phyloP scores from a whole-genome alignment of 768 basidiomycete species.

The Chalciporus piperatus region DNA sequence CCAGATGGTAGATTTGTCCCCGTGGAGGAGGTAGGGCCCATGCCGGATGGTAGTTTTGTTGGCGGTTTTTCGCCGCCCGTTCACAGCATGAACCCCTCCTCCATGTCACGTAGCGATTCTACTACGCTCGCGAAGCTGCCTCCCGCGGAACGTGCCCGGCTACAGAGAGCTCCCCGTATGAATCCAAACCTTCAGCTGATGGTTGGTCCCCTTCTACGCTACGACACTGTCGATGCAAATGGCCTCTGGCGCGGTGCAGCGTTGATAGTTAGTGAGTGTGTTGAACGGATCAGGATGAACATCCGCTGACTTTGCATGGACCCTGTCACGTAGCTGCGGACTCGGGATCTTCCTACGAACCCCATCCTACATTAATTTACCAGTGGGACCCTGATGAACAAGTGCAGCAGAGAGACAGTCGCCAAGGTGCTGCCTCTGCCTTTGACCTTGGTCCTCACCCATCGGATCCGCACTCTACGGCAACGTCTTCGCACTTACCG shows the following conservation, averaged over 20 bases:
- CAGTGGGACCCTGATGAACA: conserved; percentile 66
- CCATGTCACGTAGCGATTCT: conserved; percentile 9
- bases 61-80: conserved; percentile 49
- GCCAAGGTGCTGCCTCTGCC: conserved; percentile 26
- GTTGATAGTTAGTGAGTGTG: conserved; percentile 77
- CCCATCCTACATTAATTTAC: conserved; percentile 65
- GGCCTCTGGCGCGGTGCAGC: conserved; percentile 87
- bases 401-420: conserved; percentile 9
- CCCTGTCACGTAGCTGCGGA: conserved; percentile 55
- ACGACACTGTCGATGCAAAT: conserved; percentile 79
- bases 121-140: conserved; percentile 46
- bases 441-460: conserved; percentile 71
- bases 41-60: conserved; percentile 55
- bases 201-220: conserved; percentile 88
- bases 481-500: conserved; percentile 29
- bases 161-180: conserved; percentile 62
- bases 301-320: not conserved
- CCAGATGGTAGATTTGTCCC: conserved; percentile 51
- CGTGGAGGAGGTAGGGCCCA: conserved; percentile 57
- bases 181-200: conserved; percentile 83
- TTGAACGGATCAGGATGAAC: not conserved
- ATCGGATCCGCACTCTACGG: conserved; percentile 63
- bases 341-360: conserved; percentile 73
- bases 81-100: conserved; percentile 26
- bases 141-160: conserved; percentile 64